Percentiles rank a stretch among this genome's conserved stretches.
Evolutionary conservation across 768 basidiomycete species (phyloP).

Genomic region (Cystofilobasidium capitatum): DNA sequence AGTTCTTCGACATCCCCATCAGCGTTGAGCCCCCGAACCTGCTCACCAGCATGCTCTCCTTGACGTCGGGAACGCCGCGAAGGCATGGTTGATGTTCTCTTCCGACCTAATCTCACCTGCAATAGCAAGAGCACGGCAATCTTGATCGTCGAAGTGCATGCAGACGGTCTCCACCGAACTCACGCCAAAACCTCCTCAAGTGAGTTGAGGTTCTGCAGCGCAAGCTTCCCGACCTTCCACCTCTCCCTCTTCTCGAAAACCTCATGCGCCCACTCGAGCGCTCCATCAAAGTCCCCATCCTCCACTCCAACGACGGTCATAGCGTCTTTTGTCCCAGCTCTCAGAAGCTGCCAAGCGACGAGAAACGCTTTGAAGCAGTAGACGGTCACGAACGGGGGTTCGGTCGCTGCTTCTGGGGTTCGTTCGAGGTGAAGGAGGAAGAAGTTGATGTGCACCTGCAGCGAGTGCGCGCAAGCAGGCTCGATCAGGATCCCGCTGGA

Average conservation of each 20-base stretch:
- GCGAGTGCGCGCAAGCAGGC: conserved; percentile 18
- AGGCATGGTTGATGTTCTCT: no score
- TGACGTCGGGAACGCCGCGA: no score
- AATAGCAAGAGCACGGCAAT: no score
- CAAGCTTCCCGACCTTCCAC: conserved; percentile 28
- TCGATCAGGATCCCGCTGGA: conserved; percentile 17
- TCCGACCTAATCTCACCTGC: no score
- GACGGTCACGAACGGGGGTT: conserved; percentile 33
- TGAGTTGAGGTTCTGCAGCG: conserved; percentile 26
- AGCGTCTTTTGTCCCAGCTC: conserved; percentile 2
- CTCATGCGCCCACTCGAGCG: conserved; percentile 28
- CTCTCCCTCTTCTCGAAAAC: conserved; percentile 24
- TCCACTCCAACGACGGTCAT: conserved; percentile 8
- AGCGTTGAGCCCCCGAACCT: no score
- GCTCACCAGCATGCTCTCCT: no score
- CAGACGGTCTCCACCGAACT: no score
- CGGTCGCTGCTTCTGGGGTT: not conserved
- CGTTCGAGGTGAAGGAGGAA: conserved; percentile 30
- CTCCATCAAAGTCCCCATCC: conserved; percentile 7
- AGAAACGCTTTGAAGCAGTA: conserved; percentile 32
- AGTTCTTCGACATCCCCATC: no score
- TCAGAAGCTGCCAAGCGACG: conserved; percentile 31
- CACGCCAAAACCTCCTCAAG: no score
- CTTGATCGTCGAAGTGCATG: no score
- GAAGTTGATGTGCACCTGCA: conserved; percentile 29